Base-by-base conservation (phyloP, 306 rosid genomes). In the Lathyrus sativus region DNA sequence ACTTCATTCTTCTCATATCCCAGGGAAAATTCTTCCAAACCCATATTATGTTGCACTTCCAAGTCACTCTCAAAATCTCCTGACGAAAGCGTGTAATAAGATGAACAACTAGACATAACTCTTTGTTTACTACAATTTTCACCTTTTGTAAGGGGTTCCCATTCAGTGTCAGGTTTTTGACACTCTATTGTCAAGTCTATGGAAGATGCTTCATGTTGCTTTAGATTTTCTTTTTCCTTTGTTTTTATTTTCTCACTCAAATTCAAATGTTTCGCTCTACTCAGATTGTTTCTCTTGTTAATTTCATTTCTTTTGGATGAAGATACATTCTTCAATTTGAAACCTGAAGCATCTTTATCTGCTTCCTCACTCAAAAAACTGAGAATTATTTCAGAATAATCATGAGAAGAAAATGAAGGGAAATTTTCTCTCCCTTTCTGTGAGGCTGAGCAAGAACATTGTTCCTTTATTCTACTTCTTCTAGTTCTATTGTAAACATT, bases 21-120 rank as follows among this genome's bases (percentile, higher is more conserved):
- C 61, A 74, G 57, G 42, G 86, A 81, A 12, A 51, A 74, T 51
- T 85, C 91, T 76, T 85, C 91, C 56, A 55, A 78, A 29, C 69
- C 86, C 64, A 63, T 83, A 74, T 80, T 85, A 63, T 90, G 84
- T 49, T 70, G 75, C 74, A 80, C 86, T 71, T 90, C 95, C 17
- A 38, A n/a, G 71, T 90, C 95, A 62, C 77, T 86, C 71, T 76
- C 88, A 35, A 80, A 74, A 75, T 81, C 89, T 53, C 86, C 95
- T 11, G 87, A 88, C 15, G 90, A 84, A 48, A 87, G 35, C 33
- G 99, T 82, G 78, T 88, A 87, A 83, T 85, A 90, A 76, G 97
- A 90, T 68, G 99, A 95, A 80, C 89, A 76, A 76, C 90, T 90
- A 44, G 96, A 90, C 68, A 77, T 77, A 70, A 74, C 87, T 80